Conservation (phyloP, 2,329 filamentous ascomycete genomes). For the Monosporascus cannonballus region DNA sequence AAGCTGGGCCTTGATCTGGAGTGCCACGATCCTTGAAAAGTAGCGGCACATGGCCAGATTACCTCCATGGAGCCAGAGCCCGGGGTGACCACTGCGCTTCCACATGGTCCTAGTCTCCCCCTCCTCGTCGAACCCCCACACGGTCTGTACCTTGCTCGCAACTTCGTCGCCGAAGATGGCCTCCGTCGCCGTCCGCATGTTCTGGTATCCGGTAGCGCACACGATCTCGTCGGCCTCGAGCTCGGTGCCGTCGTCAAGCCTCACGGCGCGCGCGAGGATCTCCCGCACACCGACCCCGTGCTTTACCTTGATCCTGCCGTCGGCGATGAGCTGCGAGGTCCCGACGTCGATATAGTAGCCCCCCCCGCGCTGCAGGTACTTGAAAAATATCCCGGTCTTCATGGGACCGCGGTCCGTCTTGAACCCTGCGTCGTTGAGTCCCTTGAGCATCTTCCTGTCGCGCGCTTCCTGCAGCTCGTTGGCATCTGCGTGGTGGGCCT, state of each 20-base stretch:
- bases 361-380: constrained; percentile 56
- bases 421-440: constrained; percentile 51
- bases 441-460: constrained; percentile 36
- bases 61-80: constrained; percentile 62
- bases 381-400: constrained; percentile 46
- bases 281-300: constrained; percentile 42
- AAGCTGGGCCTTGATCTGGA: constrained; percentile 44
- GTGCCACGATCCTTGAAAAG: constrained; percentile 47
- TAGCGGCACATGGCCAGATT: constrained; percentile 58
- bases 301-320: constrained; percentile 50
- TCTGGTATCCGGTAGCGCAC: constrained; percentile 53
- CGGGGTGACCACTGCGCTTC: constrained; percentile 54
- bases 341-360: constrained; percentile 57
- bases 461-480: constrained; percentile 30
- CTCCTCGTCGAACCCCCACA: constrained; percentile 56
- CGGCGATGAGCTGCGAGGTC: constrained; percentile 44
- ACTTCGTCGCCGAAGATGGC: constrained; percentile 56
- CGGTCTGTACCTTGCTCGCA: constrained; percentile 49
- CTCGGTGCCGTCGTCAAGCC: constrained; percentile 41
- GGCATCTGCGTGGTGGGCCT: constrained; percentile 46
- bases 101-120: constrained; percentile 53
- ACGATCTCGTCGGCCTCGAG: constrained; percentile 52
- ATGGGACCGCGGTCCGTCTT: constrained; percentile 50
- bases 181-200: constrained; percentile 60
- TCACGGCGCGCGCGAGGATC: constrained; percentile 34